Percentiles rank a stretch among this genome's conserved stretches.
Conservation (phyloP, 2,329 filamentous ascomycete species). For the Aureobasidium sp. region DNA sequence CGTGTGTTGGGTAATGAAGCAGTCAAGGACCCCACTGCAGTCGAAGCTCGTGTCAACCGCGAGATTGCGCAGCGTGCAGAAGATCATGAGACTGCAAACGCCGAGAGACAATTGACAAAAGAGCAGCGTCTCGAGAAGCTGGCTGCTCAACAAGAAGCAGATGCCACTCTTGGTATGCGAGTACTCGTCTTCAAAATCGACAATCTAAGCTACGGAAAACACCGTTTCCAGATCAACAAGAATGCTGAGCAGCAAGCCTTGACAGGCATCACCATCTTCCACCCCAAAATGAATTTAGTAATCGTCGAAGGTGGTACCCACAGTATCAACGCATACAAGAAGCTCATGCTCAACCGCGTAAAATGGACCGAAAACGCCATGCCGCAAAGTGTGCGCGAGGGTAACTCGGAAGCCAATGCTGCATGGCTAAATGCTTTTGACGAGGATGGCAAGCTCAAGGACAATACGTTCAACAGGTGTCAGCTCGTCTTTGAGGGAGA, state of each 20-base stretch:
- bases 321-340: conserved; percentile 78
- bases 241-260: conserved; percentile 86
- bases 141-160: conserved; percentile 72
- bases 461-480: conserved; percentile 76
- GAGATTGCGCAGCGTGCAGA: conserved; percentile 84
- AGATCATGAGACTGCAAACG: conserved; percentile 71
- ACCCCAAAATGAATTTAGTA: conserved; percentile 81
- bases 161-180: conserved; percentile 78
- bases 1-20: conserved; percentile 85
- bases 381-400: conserved; percentile 49
- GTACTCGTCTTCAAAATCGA: conserved; percentile 84
- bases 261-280: conserved; percentile 84
- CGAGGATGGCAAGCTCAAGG: conserved; percentile 69
- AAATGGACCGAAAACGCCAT: conserved; percentile 88
- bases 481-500: conserved; percentile 86
- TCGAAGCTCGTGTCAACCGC: conserved; percentile 86
- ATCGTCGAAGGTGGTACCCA: conserved; percentile 87
- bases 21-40: conserved; percentile 94
- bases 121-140: conserved; percentile 84
- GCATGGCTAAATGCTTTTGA: conserved; percentile 74
- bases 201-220: conserved; percentile 80
- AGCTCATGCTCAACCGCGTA: conserved; percentile 87
- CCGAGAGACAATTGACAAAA: conserved; percentile 79
- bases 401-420: conserved; percentile 55
- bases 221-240: conserved; percentile 85